Evolutionary conservation across 257 asterid genomes (phyloP).

Genomic region (Nicotiana noctiflora): DNA sequence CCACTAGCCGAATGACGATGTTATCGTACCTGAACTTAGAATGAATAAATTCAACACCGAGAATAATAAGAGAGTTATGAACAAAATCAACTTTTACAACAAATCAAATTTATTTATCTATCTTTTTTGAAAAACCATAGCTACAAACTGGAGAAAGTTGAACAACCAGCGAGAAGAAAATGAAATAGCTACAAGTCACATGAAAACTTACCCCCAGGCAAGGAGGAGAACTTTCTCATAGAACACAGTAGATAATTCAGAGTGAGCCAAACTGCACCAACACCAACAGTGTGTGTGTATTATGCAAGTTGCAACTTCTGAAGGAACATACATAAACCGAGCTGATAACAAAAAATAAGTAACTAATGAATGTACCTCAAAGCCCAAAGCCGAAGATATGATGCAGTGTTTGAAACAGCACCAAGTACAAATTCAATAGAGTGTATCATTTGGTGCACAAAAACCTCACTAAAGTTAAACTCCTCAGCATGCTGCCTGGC

Average conservation of each 20-base stretch:
- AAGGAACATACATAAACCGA: not conserved
- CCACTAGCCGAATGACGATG: constrained; percentile 57
- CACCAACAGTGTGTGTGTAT: not conserved
- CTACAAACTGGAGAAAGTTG: not conserved
- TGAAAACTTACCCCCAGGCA: constrained; percentile 75
- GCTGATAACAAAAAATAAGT: not conserved
- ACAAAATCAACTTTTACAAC: not conserved
- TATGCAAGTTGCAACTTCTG: not conserved
- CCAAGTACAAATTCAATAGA: constrained; percentile 88
- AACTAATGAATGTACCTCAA: constrained; percentile 47
- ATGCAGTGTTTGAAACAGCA: constrained; percentile 93
- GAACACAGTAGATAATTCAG: constrained; percentile 86
- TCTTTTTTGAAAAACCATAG: not conserved
- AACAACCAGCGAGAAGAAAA: not conserved
- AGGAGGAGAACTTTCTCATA: constrained; percentile 85
- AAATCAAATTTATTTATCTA: not conserved
- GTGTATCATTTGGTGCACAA: constrained; percentile 96
- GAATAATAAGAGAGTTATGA: not conserved
- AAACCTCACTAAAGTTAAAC: constrained; percentile 79
- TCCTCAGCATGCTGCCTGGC: constrained; percentile 58
- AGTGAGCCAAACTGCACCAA: constrained; percentile 77
- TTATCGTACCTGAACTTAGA: constrained; percentile 62
- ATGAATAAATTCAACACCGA: not conserved
- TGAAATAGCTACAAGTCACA: not conserved
- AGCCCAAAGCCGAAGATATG: constrained; percentile 94